These are phyloP conservation scores for Alternaria gansuensis DNA, from an alignment of 2,329 filamentous ascomycete species.

Conservation along the genomic window DNA sequence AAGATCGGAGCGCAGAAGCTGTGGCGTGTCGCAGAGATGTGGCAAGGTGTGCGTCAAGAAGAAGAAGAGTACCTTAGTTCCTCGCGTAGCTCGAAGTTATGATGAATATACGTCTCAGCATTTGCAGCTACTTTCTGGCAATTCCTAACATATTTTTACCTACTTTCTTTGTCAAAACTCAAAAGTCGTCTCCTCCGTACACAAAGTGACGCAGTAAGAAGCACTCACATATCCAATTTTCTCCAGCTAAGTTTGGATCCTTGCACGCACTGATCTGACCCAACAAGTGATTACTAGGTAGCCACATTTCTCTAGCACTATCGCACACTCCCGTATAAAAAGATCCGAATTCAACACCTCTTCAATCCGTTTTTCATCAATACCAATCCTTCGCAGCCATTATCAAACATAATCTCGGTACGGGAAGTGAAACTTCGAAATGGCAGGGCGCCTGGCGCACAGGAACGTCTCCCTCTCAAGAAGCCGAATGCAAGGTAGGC, in stretches of 20 bases:
- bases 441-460: neutral
- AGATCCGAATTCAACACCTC: neutral
- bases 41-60: conserved; percentile 42
- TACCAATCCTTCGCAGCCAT: too few relatives aligned
- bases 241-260: neutral
- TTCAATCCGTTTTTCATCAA: neutral
- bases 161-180: neutral
- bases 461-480: neutral
- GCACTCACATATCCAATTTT: neutral
- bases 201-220: neutral
- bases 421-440: neutral
- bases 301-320: neutral
- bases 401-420: neutral
- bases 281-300: neutral
- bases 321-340: neutral
- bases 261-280: neutral
- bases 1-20: conserved; percentile 34
- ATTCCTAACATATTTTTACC: neutral
- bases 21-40: conserved; percentile 39
- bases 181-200: neutral
- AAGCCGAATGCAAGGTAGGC: neutral
- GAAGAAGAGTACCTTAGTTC: conserved; percentile 10
- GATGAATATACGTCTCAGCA: neutral
- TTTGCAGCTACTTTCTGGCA: neutral
- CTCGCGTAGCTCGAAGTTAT: conserved; percentile 14